Evolutionary conservation across 169 alveolate genomes (phyloP).

Genomic region (Plasmodium chabaudi): DNA sequence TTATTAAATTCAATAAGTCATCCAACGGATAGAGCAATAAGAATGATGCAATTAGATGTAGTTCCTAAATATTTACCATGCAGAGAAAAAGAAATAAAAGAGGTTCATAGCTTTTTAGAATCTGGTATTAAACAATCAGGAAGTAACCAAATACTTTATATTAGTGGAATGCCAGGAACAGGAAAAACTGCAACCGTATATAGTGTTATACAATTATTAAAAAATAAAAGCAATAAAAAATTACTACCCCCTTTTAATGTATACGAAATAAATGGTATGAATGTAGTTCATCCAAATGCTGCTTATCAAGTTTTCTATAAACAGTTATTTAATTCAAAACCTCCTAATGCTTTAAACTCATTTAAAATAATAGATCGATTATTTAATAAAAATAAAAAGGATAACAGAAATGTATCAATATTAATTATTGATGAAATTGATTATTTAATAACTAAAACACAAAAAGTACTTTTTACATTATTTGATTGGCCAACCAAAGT

Average conservation of each 20-base stretch:
- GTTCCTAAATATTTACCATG: conserved; percentile 70
- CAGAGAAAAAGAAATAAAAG: conserved; percentile 84
- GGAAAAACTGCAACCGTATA: conserved; percentile 89
- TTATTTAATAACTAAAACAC: conserved; percentile 84
- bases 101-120: conserved; percentile 81
- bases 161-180: conserved; percentile 90
- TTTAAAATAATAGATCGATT: conserved; percentile 59
- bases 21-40: conserved; percentile 67
- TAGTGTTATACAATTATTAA: conserved; percentile 78
- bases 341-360: conserved; percentile 66
- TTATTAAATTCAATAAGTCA: conserved; percentile 23
- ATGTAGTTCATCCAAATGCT: conserved; percentile 84
- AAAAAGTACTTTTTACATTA: conserved; percentile 88
- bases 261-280: conserved; percentile 84
- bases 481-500: conserved; percentile 90
- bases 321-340: conserved; percentile 66
- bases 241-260: conserved; percentile 83
- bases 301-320: conserved; percentile 80
- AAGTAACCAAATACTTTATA: conserved; percentile 85
- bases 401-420: conserved; percentile 64
- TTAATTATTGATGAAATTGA: conserved; percentile 86
- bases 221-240: conserved; percentile 39
- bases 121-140: conserved; percentile 86
- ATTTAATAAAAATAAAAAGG: conserved; percentile 47
- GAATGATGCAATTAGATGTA: conserved; percentile 74